phyloP scores from a whole-genome alignment of 768 basidiomycete genomes.

The Fomitopsis pulvina region DNA sequence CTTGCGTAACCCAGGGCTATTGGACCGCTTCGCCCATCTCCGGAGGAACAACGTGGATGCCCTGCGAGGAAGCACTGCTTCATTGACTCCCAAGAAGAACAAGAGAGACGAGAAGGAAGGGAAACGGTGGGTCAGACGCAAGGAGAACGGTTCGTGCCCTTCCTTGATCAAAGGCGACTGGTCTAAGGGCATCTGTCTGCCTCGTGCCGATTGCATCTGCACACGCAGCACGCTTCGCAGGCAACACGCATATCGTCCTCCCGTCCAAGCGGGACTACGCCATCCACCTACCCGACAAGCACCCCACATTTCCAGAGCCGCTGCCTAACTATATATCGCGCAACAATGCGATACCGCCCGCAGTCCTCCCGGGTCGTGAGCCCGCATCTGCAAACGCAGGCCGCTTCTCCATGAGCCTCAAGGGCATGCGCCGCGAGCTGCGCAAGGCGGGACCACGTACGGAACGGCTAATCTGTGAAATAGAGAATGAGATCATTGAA shows the following conservation, averaged over 20 bases:
- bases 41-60: slow-evolving; percentile 24
- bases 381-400: slow-evolving; percentile 61
- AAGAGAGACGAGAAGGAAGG: slow-evolving; percentile 61
- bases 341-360: slow-evolving; percentile 43
- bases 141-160: slow-evolving; percentile 59
- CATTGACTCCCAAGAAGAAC: slow-evolving; percentile 31
- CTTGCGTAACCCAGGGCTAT: slow-evolving; percentile 51
- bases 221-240: slow-evolving; percentile 55
- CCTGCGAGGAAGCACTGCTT: background rate
- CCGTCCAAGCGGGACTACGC: slow-evolving; percentile 54
- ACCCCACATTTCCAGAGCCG: slow-evolving; percentile 69
- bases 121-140: slow-evolving; percentile 70
- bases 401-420: slow-evolving; percentile 68
- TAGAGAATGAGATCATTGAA: slow-evolving; percentile 54
- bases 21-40: slow-evolving; percentile 49
- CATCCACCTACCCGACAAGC: slow-evolving; percentile 34
- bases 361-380: slow-evolving; percentile 34
- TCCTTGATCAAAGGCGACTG: background rate
- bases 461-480: slow-evolving; percentile 55
- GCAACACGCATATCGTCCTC: slow-evolving; percentile 65
- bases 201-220: slow-evolving; percentile 6
- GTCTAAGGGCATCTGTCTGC: background rate
- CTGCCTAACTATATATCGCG: slow-evolving; percentile 67
- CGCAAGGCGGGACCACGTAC: slow-evolving; percentile 55
- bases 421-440: slow-evolving; percentile 65